These are phyloP conservation scores for Mortierella sp. DNA, from an alignment of 371 early-diverging fungal genomes.

Conservation along the genomic window DNA sequence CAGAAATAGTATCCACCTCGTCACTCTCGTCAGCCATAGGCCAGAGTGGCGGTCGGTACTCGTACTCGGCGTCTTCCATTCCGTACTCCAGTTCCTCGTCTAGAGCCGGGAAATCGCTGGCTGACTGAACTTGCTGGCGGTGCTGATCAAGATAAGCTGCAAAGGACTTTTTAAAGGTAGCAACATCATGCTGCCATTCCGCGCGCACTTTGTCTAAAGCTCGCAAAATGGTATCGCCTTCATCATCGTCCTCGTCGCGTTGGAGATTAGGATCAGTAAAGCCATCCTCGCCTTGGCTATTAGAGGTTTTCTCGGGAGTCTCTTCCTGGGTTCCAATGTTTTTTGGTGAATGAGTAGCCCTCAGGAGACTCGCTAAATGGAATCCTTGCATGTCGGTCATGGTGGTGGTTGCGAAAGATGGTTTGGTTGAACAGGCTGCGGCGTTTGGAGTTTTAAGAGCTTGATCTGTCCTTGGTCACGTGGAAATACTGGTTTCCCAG, in stretches of 20 bases:
- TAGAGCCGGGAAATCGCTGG: constrained; percentile 34
- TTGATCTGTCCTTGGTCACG: background rate
- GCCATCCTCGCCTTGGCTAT: background rate
- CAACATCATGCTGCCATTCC: constrained; percentile 30
- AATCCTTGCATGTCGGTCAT: constrained; percentile 45
- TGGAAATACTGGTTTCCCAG: background rate
- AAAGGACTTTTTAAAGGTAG: constrained; percentile 37
- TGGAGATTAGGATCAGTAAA: background rate
- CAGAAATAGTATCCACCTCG: constrained; percentile 47
- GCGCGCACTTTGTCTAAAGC: constrained; percentile 33
- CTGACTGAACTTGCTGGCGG: constrained; percentile 13
- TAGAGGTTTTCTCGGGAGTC: background rate
- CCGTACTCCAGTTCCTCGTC: constrained; percentile 47
- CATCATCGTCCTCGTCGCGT: constrained; percentile 29
- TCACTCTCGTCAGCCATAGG: constrained; percentile 43
- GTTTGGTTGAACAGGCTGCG: background rate
- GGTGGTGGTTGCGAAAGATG: background rate
- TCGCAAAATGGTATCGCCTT: constrained; percentile 24
- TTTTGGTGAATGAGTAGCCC: constrained; percentile 25
- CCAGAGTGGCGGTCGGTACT: constrained; percentile 42
- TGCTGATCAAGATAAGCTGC: constrained; percentile 12
- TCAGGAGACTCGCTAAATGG: constrained; percentile 41
- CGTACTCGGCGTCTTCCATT: constrained; percentile 37
- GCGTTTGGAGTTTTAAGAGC: background rate
- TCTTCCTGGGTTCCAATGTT: background rate